Percentiles rank a stretch among this genome's conserved stretches.
These are phyloP conservation scores for Cicer cuneatum DNA, from an alignment of 306 rosid genomes.

Conservation along the genomic window DNA sequence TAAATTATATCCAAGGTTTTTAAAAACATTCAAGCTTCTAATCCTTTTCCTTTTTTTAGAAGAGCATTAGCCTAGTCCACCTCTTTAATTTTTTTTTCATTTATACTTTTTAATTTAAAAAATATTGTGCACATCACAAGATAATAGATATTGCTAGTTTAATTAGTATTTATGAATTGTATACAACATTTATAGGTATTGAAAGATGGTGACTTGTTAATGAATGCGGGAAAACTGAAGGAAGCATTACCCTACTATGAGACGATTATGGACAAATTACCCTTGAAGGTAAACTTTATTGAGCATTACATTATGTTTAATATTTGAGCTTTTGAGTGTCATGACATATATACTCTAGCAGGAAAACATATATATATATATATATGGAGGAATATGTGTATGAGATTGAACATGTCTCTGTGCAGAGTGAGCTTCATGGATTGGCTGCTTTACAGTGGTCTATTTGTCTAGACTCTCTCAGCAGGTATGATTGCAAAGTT, in stretches of 20 bases:
- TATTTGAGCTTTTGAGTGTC: slow-evolving; percentile 38
- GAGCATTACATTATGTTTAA: slow-evolving; percentile 28
- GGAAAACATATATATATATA: slow-evolving; percentile 7
- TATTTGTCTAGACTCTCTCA: slow-evolving; percentile 86
- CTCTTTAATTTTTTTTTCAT: not conserved
- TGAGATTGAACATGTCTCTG: slow-evolving; percentile 50
- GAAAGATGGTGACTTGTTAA: slow-evolving; percentile 77
- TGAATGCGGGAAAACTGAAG: slow-evolving; percentile 72
- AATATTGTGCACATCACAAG: not conserved
- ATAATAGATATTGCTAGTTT: not conserved
- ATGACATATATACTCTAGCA: slow-evolving; percentile 39
- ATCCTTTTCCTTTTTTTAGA: not conserved
- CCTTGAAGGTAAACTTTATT: slow-evolving; percentile 67
- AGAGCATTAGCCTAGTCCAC: not conserved
- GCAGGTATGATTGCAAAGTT: slow-evolving; percentile 58
- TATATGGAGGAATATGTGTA: slow-evolving; percentile 43
- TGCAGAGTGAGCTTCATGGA: slow-evolving; percentile 92
- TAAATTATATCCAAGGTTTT: too few species aligned
- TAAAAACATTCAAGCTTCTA: not conserved
- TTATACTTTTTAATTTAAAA: not conserved
- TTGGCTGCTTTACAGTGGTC: slow-evolving; percentile 96
- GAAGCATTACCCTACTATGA: slow-evolving; percentile 76
- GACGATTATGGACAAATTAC: slow-evolving; percentile 70
- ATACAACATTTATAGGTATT: slow-evolving; percentile 54
- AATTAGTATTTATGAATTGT: slow-evolving; percentile 2